Evolutionary conservation across 179 eudicot species (phyloP), one percentile per base, ranked within the genome.

Genomic region (Silene noctiflora): DNA sequence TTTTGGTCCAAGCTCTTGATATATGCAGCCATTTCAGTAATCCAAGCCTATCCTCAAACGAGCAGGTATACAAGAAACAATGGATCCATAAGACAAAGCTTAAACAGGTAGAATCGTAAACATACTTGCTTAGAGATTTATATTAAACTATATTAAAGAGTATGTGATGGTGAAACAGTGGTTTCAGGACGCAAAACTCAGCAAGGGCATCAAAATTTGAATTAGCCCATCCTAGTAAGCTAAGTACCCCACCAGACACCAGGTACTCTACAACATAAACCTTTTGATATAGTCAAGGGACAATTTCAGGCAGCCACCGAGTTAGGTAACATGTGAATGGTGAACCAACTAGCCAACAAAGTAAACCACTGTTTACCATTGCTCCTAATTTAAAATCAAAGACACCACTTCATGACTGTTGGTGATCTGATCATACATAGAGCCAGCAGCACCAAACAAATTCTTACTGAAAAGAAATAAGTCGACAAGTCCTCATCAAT

Each of bases 21-120:
- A 77, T 71, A 84, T 4, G 87, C 82, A 44, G 85, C 89, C 92
- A 89, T 87, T 71, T 89, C 92, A 11, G 80, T 65, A 66, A 85
- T 87, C 92, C 92, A 89, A 69, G 73, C 84, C 92, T 88, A 74
- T 75, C 3, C 27, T 56, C 55, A 61, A 59, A 46, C 22, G 63
- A 58, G 12, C 51, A 27, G 25, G 66, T 0, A 35, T 12, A 64
- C 27, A 48, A 61, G 0, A 46, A 44, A 3, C 33, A 46, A 44
- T 22, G 60, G 17, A 19, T 10, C 58, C 31, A 69, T 22, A 69
- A 69, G 24, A 56, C 20, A 56, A 56, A 56, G 16, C 53, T 11
- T 46, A 46, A 46, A 46, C 53, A 46, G 16, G 53, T 46, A 46
- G 16, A 46, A 46, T 46, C 53, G 4, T 56, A 17, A 17, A 56